Conservation (phyloP, 2,329 filamentous ascomycete genomes). For the Rhexocercosporidium sp. region DNA sequence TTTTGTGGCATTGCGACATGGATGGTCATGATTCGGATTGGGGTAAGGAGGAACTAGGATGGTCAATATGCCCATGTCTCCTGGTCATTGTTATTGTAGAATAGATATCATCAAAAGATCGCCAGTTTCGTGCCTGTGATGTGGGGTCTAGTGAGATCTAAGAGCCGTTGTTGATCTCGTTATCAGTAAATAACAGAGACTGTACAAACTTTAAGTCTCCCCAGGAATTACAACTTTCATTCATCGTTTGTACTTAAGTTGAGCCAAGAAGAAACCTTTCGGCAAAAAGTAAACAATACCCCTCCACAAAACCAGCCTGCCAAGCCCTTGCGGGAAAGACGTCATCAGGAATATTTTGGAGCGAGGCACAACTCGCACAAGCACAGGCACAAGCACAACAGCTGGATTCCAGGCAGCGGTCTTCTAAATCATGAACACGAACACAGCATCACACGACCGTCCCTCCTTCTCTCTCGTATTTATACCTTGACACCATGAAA, state of each 20-base stretch:
- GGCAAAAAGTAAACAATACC: constrained; percentile 4
- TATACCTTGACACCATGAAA: constrained; percentile 1
- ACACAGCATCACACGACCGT: not conserved
- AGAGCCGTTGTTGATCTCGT: no score
- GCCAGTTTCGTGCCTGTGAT: not conserved
- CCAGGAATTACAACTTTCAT: not conserved
- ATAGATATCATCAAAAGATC: not conserved
- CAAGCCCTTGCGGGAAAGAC: constrained; percentile 3
- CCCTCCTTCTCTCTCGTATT: not conserved
- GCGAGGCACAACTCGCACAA: constrained; percentile 6
- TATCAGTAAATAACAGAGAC: no score
- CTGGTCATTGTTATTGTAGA: not conserved
- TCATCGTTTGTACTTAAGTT: not conserved
- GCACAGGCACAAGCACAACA: constrained; percentile 8
- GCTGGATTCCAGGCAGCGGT: constrained; percentile 1
- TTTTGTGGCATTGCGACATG: not conserved
- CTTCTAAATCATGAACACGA: constrained; percentile 3
- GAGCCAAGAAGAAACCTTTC: not conserved
- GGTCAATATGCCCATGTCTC: not conserved
- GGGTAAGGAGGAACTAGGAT: not conserved
- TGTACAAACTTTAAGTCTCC: no score
- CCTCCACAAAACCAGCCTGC: constrained; percentile 2
- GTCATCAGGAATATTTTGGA: constrained; percentile 8
- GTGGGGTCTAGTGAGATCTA: not conserved
- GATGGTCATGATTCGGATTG: not conserved